phyloP scores from a whole-genome alignment of 352 stramenopile species.

The Phytophthora vignae region DNA sequence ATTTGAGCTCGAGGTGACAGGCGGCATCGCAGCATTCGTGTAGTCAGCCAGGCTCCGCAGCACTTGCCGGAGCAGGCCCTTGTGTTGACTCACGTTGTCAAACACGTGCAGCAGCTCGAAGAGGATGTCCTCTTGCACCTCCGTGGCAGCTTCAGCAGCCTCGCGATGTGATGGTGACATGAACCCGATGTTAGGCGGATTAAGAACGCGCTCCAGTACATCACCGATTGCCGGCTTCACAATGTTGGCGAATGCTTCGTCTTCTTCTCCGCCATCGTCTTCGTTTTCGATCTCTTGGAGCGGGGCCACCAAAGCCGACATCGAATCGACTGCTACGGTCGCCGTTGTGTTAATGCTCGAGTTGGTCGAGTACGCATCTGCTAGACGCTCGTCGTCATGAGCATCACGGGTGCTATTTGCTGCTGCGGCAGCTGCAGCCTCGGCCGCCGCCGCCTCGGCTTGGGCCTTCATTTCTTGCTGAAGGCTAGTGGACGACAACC shows the following conservation, averaged over 20 bases:
- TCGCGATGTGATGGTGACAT: constrained; percentile 31
- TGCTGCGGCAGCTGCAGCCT: constrained; percentile 16
- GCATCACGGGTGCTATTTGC: not conserved
- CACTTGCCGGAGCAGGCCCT: constrained; percentile 70
- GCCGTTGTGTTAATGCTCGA: constrained; percentile 7
- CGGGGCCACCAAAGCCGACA: constrained; percentile 5
- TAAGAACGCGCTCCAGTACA: constrained; percentile 60
- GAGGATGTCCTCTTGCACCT: constrained; percentile 71
- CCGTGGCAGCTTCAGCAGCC: constrained; percentile 42
- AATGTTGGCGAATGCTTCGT: constrained; percentile 68
- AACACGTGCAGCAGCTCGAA: constrained; percentile 85
- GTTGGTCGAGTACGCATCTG: not conserved
- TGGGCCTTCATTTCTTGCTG: constrained; percentile 44
- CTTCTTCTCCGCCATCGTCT: constrained; percentile 47
- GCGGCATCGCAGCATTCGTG: constrained; percentile 33
- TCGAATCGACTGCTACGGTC: constrained; percentile 9
- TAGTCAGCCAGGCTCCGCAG: constrained; percentile 63
- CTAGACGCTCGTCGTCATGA: constrained; percentile 1
- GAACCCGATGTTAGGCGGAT: constrained; percentile 30
- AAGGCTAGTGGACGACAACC: constrained; percentile 54
- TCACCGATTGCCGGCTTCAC: constrained; percentile 87
- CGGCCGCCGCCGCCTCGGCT: constrained; percentile 14
- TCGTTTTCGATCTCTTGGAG: constrained; percentile 35
- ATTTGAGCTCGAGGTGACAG: constrained; percentile 18
- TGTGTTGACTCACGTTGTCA: constrained; percentile 74